Evolutionary conservation across 2,329 filamentous ascomycete genomes (phyloP), one percentile per base, ranked within the genome.

Genomic region (Bipolaris sorokiniana): DNA sequence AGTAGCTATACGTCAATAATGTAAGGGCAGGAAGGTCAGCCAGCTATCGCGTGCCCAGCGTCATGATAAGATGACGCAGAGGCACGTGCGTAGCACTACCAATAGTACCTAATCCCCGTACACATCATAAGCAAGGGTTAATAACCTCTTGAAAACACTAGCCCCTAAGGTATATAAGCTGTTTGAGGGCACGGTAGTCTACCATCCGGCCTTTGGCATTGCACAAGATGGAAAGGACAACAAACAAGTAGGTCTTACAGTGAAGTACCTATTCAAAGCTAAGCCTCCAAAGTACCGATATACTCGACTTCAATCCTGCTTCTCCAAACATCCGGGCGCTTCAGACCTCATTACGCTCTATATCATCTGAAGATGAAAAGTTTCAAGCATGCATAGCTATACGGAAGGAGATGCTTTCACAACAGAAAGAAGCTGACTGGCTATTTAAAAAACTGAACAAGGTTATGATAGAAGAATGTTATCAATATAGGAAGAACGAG

Each of bases 401-500:
- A 13, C 26, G 13, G 23, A 15, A 23, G 7, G 2, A 50, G 13
- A 41, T 50, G 48, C 37, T 38, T 50, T 50, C 7, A 2, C 16
- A 50, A 18, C 26, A n/a, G 16, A 50, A 16, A 42, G n/a, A 41
- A 49, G n/a, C 36, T 41, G 16, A 13, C 37, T 49, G 7, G 47
- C 47, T 41, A 13, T 41, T 33, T 16, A 22, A 13, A 3, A 53
- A 47, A 40, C 16, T 48, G 0, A 50, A 44, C 15, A 36, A 48
- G 18, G 48, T 57, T 33, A 51, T 48, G 41, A 44, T 42, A 22
- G 50, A 42, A 22, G 48, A 51, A 31, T 52, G 59, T 20, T 41
- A 33, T 2, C 11, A 41, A 2, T 55, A 55, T 45, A 55, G 40
- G 7, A 11, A 40, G 6, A 55, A 26, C 20, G 15, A 55, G 52